Base-by-base conservation (phyloP, 768 basidiomycete species). In the Tricholoma hemisulphureum region DNA sequence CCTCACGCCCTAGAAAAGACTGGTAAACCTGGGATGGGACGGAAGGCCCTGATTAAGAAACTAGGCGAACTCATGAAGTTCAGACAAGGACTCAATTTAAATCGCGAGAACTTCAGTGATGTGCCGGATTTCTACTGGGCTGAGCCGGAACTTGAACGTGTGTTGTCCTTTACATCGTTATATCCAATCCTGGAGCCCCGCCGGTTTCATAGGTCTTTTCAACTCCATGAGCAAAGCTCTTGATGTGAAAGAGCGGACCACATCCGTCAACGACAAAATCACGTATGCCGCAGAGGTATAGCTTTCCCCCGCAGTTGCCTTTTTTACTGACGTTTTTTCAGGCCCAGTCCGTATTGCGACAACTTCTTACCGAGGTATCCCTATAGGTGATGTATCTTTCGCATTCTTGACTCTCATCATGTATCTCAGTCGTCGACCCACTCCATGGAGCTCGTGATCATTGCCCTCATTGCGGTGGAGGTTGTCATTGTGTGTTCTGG, bases 391-490 rank as follows among this genome's bases (percentile, higher is more conserved):
- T 63, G 59, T 34, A 18, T 53, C 26, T 23, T 26, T 3, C 10
- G n/a, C n/a, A n/a, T n/a, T 52, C 26, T 39, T 20, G 26, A 56
- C 51, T 18, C 49, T n/a, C 34, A 59, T 49, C 58, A n/a, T 26
- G 9, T 51, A 51, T 49, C 50, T 59, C 9, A 96, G 91, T 91
- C 93, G 3, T 92, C 91, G 4, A 84, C 82, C 2, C 93, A 97
- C 66, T 86, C 90, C 2, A 95, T 98, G 90, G 96, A 98, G 73
- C 77, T 96, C 4, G 90, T 98, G 60, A 98, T 98, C 69, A 98
- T 98, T 62, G 81, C 84, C 1, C 87, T 98, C 50, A 97, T 98
- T 66, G 92, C 95, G 0, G 93, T 97, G 10, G 94, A 96, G 71
- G 93, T 95, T n/a, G 78, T 93, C 64, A 89, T 97, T 51, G 94